Evolutionary conservation across 75 land plant species (phyloP).

Genomic region (Larix kaempferi): DNA sequence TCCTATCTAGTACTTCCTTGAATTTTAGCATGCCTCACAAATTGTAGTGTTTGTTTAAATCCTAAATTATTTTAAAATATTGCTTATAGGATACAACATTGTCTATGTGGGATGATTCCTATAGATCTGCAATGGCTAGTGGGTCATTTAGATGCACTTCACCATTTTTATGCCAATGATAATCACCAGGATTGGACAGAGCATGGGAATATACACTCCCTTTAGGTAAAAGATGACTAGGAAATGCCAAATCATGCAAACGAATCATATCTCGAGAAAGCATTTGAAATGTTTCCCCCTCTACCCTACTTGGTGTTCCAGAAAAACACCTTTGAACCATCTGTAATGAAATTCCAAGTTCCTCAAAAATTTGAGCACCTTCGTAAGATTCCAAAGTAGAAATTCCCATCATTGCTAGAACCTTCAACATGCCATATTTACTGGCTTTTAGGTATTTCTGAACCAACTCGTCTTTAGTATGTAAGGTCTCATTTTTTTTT

Average conservation of each 20-base stretch:
- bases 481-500: not conserved
- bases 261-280: conserved; percentile 77
- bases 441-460: conserved; percentile 7
- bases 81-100: conserved; percentile 83
- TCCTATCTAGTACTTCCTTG: no score
- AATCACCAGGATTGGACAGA: no score
- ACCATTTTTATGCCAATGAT: no score
- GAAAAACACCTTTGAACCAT: conserved; percentile 72
- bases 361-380: conserved; percentile 96
- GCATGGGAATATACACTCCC: no score
- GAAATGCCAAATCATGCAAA: no score
- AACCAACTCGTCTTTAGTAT: conserved; percentile 10
- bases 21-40: conserved; percentile 82
- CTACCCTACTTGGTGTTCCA: conserved; percentile 84
- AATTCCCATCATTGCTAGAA: conserved; percentile 93
- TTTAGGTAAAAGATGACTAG: no score
- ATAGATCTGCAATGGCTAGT: no score
- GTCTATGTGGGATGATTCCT: no score
- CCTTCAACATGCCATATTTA: conserved; percentile 18
- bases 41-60: conserved; percentile 74
- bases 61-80: no score
- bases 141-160: no score
- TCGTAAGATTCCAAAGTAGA: conserved; percentile 94
- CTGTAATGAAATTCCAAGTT: conserved; percentile 84
- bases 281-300: conserved; percentile 96